These are phyloP conservation scores for Flaveria ramosissima DNA, from an alignment of 129 eudicot species.

Conservation along the genomic window DNA sequence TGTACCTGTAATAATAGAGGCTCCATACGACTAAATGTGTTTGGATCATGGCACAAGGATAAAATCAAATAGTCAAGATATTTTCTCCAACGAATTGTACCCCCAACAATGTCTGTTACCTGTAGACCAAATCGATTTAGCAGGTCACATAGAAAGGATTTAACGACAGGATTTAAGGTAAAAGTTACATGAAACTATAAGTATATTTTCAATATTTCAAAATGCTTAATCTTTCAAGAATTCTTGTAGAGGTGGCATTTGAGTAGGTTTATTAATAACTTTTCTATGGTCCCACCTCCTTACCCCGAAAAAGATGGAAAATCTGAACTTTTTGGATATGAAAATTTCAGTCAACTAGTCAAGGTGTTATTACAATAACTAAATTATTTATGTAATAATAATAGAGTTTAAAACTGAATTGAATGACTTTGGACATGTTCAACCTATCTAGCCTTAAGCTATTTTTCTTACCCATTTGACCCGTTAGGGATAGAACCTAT, in stretches of 20 bases:
- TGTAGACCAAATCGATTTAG: slow-evolving; percentile 23
- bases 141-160: background rate
- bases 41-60: slow-evolving; percentile 76
- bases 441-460: background rate
- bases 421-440: background rate
- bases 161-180: background rate
- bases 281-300: background rate
- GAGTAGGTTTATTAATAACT: background rate
- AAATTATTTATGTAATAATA: background rate
- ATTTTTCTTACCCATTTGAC: background rate
- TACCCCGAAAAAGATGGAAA: background rate
- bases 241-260: background rate
- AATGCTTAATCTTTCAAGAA: slow-evolving; percentile 1
- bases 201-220: slow-evolving; percentile 5
- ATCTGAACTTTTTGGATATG: background rate
- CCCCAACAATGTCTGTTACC: slow-evolving; percentile 97
- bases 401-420: background rate
- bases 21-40: slow-evolving; percentile 66
- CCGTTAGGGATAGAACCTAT: background rate
- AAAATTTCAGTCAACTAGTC: background rate
- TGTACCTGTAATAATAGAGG: slow-evolving; percentile 88
- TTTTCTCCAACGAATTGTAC: slow-evolving; percentile 93
- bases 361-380: background rate
- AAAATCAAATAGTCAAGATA: slow-evolving; percentile 82
- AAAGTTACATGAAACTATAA: background rate